These are phyloP conservation scores for Talaromyces nanjingensis DNA, from an alignment of 495 filamentous ascomycete species.

Conservation along the genomic window DNA sequence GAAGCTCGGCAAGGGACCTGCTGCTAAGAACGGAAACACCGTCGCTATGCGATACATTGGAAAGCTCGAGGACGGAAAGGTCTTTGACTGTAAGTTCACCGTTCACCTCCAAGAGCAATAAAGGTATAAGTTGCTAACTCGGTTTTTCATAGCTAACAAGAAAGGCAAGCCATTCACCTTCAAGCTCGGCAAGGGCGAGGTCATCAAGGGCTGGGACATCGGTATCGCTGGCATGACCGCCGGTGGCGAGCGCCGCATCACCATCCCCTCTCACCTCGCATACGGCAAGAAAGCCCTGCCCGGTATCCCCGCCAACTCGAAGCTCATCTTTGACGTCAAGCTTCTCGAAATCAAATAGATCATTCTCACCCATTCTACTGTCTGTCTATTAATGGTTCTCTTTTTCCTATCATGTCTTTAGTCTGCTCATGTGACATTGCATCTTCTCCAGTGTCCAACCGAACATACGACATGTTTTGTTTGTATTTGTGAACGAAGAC, in stretches of 20 bases:
- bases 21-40: slow-evolving; percentile 76
- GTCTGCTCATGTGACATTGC: slow-evolving; percentile 11
- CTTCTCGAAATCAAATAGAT: slow-evolving; percentile 58
- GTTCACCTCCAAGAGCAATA: slow-evolving; percentile 20
- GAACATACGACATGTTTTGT: slow-evolving; percentile 14
- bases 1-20: slow-evolving; percentile 75
- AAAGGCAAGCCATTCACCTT: slow-evolving; percentile 95
- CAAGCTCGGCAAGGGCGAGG: slow-evolving; percentile 86
- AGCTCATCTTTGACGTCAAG: slow-evolving; percentile 90
- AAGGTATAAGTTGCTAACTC: not conserved
- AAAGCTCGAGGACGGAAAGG: slow-evolving; percentile 84
- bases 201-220: slow-evolving; percentile 98
- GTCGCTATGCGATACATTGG: slow-evolving; percentile 96
- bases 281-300: slow-evolving; percentile 76
- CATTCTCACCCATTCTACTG: slow-evolving; percentile 1
- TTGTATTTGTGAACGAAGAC: slow-evolving; percentile 8
- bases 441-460: not conserved
- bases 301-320: slow-evolving; percentile 85
- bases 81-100: slow-evolving; percentile 73
- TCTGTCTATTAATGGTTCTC: slow-evolving; percentile 10
- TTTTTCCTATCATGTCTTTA: slow-evolving; percentile 9
- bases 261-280: slow-evolving; percentile 73
- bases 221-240: slow-evolving; percentile 86
- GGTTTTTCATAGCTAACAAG: slow-evolving; percentile 66
- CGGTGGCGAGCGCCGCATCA: slow-evolving; percentile 87